Conservation (phyloP, 208 protist genomes). For the Crithidia fasciculata region DNA sequence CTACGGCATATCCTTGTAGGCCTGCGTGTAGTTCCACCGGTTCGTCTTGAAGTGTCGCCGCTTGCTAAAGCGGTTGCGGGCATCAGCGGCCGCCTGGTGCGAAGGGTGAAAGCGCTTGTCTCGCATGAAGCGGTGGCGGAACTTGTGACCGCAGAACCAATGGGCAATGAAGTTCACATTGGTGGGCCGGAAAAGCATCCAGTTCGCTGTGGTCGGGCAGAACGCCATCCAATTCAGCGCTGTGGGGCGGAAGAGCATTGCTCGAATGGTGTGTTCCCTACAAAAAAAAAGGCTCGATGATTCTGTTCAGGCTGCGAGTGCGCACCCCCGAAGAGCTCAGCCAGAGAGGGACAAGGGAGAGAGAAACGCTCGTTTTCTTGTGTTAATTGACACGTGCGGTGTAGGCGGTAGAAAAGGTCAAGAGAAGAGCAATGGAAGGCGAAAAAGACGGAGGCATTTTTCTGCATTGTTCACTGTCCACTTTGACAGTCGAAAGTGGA, state of each 20-base stretch:
- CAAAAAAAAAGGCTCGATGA: too few species aligned
- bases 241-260: conserved; percentile 30
- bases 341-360: too few species aligned
- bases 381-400: too few species aligned
- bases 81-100: conserved; percentile 67
- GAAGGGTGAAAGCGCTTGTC: conserved; percentile 91
- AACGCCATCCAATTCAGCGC: conserved; percentile 35
- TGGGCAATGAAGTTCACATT: conserved; percentile 69
- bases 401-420: too few species aligned
- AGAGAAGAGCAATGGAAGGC: too few species aligned
- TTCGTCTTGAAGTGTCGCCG: conserved; percentile 90
- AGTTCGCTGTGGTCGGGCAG: conserved; percentile 26
- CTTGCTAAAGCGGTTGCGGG: conserved; percentile 86
- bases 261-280: neutral
- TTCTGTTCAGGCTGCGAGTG: too few species aligned
- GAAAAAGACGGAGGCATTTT: too few species aligned
- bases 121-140: conserved; percentile 86
- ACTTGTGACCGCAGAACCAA: conserved; percentile 90
- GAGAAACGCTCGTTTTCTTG: too few species aligned
- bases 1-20: conserved; percentile 92
- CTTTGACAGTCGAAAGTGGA: too few species aligned
- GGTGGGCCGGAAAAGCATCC: conserved; percentile 61
- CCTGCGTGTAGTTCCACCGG: conserved; percentile 91
- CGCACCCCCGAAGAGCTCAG: too few species aligned
- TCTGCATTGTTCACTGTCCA: too few species aligned